A percentile compares a stretch with the other conserved stretches of the same genome.
Conservation (phyloP, 257 asterid genomes). For the Leptodermis oblonga region DNA sequence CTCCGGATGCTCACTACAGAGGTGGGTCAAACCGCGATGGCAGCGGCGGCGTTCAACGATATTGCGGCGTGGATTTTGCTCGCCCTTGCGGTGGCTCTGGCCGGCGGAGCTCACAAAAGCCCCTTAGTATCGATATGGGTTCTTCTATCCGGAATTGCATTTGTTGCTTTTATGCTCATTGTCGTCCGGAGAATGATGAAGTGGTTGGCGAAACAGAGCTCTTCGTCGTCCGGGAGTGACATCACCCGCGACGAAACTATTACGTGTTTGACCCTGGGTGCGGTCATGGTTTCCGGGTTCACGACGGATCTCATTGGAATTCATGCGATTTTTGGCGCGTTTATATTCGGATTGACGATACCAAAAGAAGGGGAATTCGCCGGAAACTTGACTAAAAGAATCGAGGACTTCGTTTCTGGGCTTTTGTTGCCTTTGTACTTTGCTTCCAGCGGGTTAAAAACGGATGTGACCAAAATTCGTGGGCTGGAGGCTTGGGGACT, state of each 20-base stretch:
- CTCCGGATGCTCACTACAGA: conserved; percentile 52
- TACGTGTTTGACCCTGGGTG: conserved; percentile 48
- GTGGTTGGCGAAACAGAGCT: conserved; percentile 31
- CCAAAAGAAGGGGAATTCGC: conserved; percentile 51
- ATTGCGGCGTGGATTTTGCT: conserved; percentile 63
- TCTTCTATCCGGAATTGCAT: conserved; percentile 38
- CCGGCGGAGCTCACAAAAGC: conserved; percentile 36
- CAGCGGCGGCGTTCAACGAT: conserved; percentile 65
- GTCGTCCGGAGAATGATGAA: conserved; percentile 46
- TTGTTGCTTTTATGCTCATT: conserved; percentile 45
- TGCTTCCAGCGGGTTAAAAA: conserved; percentile 55
- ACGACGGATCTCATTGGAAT: conserved; percentile 61
- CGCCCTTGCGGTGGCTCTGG: conserved; percentile 53
- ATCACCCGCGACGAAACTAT: conserved; percentile 30
- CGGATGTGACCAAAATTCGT: conserved; percentile 36
- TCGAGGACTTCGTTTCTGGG: conserved; percentile 63
- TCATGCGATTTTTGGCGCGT: conserved; percentile 25
- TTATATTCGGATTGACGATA: conserved; percentile 51
- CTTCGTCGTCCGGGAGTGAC: conserved; percentile 24
- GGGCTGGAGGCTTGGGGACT: conserved; percentile 52
- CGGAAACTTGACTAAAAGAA: conserved; percentile 31
- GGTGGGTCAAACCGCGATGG: conserved; percentile 65
- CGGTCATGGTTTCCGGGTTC: conserved; percentile 51
- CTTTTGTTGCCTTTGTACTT: conserved; percentile 57
- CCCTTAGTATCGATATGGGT: conserved; percentile 54